Base-by-base conservation (phyloP, 495 filamentous ascomycete species). In the Schizothecium vesticola region DNA sequence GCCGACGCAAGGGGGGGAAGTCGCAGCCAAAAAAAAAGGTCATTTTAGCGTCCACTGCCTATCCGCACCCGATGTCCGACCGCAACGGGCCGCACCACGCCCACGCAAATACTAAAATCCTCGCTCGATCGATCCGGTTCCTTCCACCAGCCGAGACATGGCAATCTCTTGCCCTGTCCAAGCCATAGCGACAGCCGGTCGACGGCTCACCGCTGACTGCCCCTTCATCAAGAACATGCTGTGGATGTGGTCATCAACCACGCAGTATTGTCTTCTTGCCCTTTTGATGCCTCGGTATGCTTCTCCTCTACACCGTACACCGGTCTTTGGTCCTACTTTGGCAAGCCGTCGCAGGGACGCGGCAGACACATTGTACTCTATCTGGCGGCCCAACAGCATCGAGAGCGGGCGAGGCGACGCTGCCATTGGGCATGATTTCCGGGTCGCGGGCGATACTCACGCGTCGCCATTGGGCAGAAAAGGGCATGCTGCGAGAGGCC, bases 401-500 rank as follows among this genome's bases (percentile, higher is more conserved):
- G 59, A 72, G 69, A 71, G 71, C 69, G 69, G 56, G 51, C 62
- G 67, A 69, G 43, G 61, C 71, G 59, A 71, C 67, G 67, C 67
- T 72, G 43, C 68, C 71, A 80, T 80, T 81, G 78, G 79, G 71
- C 70, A 79, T 72, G 77, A 78, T 80, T 78, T 78, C 71, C 74
- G 77, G 74, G 66, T 76, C 72, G 71, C 69, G 71, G 63, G 65
- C 64, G 70, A 74, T 72, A 72, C 67, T 73, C 72, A 73, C 75
- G 73, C 77, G 73, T 73, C 71, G 69, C 72, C 71, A 80, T 80
- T 81, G 78, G 79, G 69, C 75, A 80, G 76, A 77, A 80, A 80
- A 73, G 73, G 64, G 67, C 69, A 72, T 68, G 74, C 74, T 70
- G 74, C 56, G 63, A 63, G 63, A 65, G 74, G 72, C 64, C 75